Conservation (phyloP, 441 rosid species). For the Croton laevigatus region DNA sequence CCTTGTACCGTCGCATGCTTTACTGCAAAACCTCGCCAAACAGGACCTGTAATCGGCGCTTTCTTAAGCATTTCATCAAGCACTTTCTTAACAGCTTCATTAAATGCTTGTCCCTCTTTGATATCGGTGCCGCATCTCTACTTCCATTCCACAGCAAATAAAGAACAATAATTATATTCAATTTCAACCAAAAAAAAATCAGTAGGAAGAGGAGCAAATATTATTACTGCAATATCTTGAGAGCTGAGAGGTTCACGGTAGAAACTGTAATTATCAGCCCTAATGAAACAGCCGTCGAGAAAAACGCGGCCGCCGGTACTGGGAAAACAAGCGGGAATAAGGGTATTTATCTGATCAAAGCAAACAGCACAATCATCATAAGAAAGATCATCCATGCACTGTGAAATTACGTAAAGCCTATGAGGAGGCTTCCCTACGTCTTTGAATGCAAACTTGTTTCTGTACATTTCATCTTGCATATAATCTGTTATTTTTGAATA, state of each 20-base stretch:
- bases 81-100: constrained; percentile 30
- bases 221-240: constrained; percentile 34
- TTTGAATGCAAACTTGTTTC: constrained; percentile 30
- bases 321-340: constrained; percentile 42
- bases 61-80: constrained; percentile 16
- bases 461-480: constrained; percentile 32
- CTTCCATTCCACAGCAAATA: not conserved
- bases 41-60: constrained; percentile 29
- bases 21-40: constrained; percentile 31
- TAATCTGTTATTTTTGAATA: constrained; percentile 21
- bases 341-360: constrained; percentile 32
- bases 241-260: constrained; percentile 29
- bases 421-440: constrained; percentile 41
- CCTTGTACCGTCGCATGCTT: not conserved
- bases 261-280: constrained; percentile 50
- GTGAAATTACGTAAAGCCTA: constrained; percentile 34
- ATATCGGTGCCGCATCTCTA: constrained; percentile 40
- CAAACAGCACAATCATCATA: constrained; percentile 39
- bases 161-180: not conserved
- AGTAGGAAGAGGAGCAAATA: not conserved
- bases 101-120: constrained; percentile 14
- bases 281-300: constrained; percentile 53
- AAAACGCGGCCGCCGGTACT: constrained; percentile 46
- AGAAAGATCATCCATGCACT: constrained; percentile 53
- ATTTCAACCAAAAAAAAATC: not conserved